Base-by-base conservation (phyloP, 1,284 basidiomycete genomes). In the Somion occarium region DNA sequence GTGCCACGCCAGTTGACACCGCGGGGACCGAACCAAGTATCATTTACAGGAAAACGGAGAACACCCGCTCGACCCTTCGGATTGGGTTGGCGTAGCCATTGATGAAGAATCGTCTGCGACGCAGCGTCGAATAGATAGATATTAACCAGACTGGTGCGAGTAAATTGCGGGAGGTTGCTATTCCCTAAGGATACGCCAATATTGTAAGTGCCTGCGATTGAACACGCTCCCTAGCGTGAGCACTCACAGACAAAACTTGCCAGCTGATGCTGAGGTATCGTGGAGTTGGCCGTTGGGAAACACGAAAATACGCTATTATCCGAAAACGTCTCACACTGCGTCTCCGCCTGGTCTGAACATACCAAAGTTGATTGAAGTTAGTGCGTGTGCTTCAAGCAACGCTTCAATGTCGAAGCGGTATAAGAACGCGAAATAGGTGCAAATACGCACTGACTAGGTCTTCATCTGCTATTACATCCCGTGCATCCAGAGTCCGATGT, bases 211-310 rank as follows among this genome's bases (percentile, higher is more conserved):
- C n/a, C n/a, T n/a, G n/a, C n/a, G n/a, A n/a, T n/a, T n/a, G n/a
- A n/a, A n/a, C n/a, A n/a, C n/a, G n/a, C n/a, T n/a, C n/a, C n/a
- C n/a, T n/a, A n/a, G n/a, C n/a, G n/a, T n/a, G n/a, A 38, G 44
- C 18, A 82, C 86, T 61, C 59, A 88, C 88, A 91, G 61, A 91
- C 81, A 63, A 91, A 83, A 30, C 80, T 75, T 4, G 82, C 79
- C 74, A 79, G 88, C 53, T 88, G 67, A 61, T 83, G 78, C 64
- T 92, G 88, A 20, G 75, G 66, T 53, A 91, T 71, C 23, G 70
- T 53, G 25, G 76, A 77, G 53, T 73, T 67, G 5, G 65, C 44
- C 0, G 69, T 73, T 12, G 89, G 89, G 61, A 76, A 91, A 65
- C 89, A 92, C 4, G 88, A 86, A 41, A 81, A 72, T 51, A 88